A percentile compares a stretch with the other conserved stretches of the same genome.
Conservation (phyloP, 2,329 filamentous ascomycete species). For the Metarhizium album region DNA sequence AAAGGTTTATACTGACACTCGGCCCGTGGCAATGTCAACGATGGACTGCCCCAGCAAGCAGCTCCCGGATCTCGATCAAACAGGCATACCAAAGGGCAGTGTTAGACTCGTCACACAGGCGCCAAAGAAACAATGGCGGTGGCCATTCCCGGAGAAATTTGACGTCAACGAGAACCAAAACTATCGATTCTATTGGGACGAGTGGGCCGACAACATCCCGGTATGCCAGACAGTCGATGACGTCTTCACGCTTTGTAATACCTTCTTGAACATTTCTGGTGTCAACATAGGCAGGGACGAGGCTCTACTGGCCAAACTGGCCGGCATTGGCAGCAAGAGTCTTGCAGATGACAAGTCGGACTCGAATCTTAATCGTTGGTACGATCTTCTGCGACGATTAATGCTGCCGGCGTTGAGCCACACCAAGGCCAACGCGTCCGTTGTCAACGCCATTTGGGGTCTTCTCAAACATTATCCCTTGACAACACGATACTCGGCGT, state of each 20-base stretch:
- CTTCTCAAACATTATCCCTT: constrained; percentile 71
- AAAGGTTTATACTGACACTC: constrained; percentile 51
- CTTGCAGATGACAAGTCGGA: constrained; percentile 59
- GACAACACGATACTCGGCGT: constrained; percentile 72
- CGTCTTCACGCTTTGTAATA: constrained; percentile 75
- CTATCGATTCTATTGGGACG: constrained; percentile 94
- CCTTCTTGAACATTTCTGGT: constrained; percentile 75
- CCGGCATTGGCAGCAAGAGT: constrained; percentile 74
- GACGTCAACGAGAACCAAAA: constrained; percentile 67
- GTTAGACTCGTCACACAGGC: constrained; percentile 50
- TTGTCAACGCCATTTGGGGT: constrained; percentile 78
- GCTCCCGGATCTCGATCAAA: constrained; percentile 47
- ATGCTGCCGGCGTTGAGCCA: constrained; percentile 84
- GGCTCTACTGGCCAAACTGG: constrained; percentile 65
- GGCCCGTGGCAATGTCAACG: constrained; percentile 20
- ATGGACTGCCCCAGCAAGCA: constrained; percentile 33
- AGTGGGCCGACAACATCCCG: constrained; percentile 90
- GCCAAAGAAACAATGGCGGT: constrained; percentile 61
- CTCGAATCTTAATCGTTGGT: constrained; percentile 67
- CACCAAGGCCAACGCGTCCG: constrained; percentile 71
- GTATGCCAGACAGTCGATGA: constrained; percentile 86
- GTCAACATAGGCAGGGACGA: constrained; percentile 83
- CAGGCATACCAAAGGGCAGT: constrained; percentile 56
- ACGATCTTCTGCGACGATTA: constrained; percentile 69
- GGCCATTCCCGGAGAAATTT: constrained; percentile 71